Evolutionary conservation across 2,329 filamentous ascomycete genomes (phyloP).

Genomic region (Neurospora sp.): DNA sequence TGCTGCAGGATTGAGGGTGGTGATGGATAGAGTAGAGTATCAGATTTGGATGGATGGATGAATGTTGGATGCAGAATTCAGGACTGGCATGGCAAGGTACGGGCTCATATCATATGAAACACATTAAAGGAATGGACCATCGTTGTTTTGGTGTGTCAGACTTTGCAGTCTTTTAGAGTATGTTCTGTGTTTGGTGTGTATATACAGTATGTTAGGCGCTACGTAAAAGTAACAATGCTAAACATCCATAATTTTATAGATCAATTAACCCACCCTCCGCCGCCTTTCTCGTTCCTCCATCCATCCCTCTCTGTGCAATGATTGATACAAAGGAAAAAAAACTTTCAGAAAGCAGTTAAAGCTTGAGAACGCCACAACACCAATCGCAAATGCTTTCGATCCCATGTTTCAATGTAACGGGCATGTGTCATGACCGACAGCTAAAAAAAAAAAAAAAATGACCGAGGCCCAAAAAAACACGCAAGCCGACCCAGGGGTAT

Average conservation of each 20-base stretch:
- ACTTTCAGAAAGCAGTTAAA: background rate
- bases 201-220: background rate
- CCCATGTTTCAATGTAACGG: background rate
- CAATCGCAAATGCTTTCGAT: background rate
- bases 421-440: slow-evolving; percentile 1
- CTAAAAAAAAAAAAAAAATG: background rate
- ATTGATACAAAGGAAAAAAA: background rate
- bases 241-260: background rate
- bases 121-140: background rate
- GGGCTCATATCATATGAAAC: background rate
- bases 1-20: slow-evolving; percentile 41
- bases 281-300: background rate
- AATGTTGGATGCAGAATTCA: background rate
- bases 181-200: background rate
- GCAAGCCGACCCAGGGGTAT: slow-evolving; percentile 7
- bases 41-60: background rate
- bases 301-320: background rate
- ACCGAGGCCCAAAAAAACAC: slow-evolving; percentile 10
- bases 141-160: background rate
- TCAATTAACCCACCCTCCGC: background rate
- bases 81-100: background rate
- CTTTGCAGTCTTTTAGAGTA: background rate
- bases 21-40: background rate
- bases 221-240: background rate
- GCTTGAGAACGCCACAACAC: background rate